Percentiles rank a stretch among this genome's conserved stretches.
phyloP scores from a whole-genome alignment of 108 stramenopile species.

The Nannochloropsis granulata region DNA sequence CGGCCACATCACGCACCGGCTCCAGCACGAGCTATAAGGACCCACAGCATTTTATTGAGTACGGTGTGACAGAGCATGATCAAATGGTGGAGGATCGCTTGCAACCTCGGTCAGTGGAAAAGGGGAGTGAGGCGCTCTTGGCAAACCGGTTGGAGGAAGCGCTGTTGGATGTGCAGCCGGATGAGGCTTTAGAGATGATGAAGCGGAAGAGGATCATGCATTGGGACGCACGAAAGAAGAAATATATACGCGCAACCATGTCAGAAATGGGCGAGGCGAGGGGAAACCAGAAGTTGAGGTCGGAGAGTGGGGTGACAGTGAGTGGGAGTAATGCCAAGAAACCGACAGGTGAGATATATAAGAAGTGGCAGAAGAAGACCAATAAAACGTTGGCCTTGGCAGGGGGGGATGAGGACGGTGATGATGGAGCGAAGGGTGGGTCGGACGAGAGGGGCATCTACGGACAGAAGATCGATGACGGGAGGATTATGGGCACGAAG shows the following conservation, averaged over 20 bases:
- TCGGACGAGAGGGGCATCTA: neutral
- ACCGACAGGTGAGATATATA: constrained; percentile 63
- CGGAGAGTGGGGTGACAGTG: constrained; percentile 21
- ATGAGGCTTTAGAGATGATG: constrained; percentile 72
- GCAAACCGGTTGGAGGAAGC: constrained; percentile 57
- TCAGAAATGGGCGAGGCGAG: constrained; percentile 26
- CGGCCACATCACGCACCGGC: neutral
- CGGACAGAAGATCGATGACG: neutral
- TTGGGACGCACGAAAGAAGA: constrained; percentile 89
- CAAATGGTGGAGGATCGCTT: constrained; percentile 5
- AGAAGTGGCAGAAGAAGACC: constrained; percentile 89
- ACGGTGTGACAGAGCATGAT: constrained; percentile 39
- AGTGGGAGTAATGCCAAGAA: constrained; percentile 35
- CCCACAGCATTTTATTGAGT: constrained; percentile 61
- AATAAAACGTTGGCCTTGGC: constrained; percentile 39
- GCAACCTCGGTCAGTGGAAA: constrained; percentile 6
- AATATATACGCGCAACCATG: constrained; percentile 53
- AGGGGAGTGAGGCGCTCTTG: neutral
- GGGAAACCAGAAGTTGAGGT: neutral
- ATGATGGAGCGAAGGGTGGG: neutral
- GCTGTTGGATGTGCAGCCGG: constrained; percentile 86
- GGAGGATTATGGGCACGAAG: neutral
- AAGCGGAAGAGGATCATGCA: constrained; percentile 75
- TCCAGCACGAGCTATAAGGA: constrained; percentile 47
- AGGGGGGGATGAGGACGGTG: constrained; percentile 4